Evolutionary conservation across 2,329 filamentous ascomycete genomes (phyloP).

Genomic region (Verticillium albo-atrum): DNA sequence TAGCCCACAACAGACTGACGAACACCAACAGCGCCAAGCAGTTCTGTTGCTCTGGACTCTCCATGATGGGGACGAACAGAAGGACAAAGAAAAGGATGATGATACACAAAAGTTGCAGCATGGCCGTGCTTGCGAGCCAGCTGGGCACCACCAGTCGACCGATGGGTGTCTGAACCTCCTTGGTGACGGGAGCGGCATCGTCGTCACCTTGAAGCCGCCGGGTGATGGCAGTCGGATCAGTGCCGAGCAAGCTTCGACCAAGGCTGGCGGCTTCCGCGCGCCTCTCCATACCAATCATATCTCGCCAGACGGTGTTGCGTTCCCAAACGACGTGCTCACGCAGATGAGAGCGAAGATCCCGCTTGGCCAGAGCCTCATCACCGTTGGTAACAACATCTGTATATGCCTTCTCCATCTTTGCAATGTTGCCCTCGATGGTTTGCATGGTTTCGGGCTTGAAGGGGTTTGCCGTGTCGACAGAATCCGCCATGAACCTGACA

Average conservation of each 20-base stretch:
- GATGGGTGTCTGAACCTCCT: constrained; percentile 72
- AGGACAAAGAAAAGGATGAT: constrained; percentile 70
- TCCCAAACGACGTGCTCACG: constrained; percentile 99
- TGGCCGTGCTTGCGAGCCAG: constrained; percentile 80
- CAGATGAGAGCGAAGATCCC: constrained; percentile 84
- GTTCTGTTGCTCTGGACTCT: constrained; percentile 87
- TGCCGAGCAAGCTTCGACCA: constrained; percentile 77
- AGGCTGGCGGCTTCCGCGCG: constrained; percentile 92
- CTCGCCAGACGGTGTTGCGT: constrained; percentile 96
- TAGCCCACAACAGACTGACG: constrained; percentile 93
- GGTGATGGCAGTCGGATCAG: constrained; percentile 61
- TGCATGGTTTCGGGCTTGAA: constrained; percentile 72
- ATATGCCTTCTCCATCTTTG: constrained; percentile 73
- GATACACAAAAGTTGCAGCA: constrained; percentile 70
- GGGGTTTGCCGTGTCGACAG: constrained; percentile 74
- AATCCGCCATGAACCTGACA: constrained; percentile 65
- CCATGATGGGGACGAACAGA: constrained; percentile 75
- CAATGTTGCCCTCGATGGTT: constrained; percentile 66
- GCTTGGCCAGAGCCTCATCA: constrained; percentile 70
- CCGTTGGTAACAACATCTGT: constrained; percentile 78
- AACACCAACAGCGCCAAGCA: constrained; percentile 91
- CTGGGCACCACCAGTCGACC: constrained; percentile 70
- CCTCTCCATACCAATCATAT: constrained; percentile 96
- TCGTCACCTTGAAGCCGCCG: constrained; percentile 83
- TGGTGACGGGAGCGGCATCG: constrained; percentile 54